Conservation (phyloP, 768 basidiomycete genomes). For the Rhodotorula diobovata region DNA sequence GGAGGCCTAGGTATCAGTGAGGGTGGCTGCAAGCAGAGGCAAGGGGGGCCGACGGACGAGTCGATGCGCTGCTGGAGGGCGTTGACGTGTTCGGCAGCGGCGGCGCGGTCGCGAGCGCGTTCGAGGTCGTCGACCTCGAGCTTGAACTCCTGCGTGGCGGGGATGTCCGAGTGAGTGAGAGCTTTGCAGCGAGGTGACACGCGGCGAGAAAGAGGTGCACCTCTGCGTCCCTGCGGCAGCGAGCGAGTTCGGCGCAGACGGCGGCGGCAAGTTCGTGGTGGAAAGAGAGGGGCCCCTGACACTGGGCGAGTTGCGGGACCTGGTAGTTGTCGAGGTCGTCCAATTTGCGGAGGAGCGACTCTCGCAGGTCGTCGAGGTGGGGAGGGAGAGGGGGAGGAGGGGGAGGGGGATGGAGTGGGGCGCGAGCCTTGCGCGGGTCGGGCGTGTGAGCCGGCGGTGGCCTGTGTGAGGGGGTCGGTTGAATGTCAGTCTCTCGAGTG, state of each 20-base stretch:
- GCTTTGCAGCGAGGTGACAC: neutral
- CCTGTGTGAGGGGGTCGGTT: neutral
- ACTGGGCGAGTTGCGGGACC: slow-evolving; percentile 66
- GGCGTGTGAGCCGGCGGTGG: slow-evolving; percentile 34
- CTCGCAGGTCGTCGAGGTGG: slow-evolving; percentile 1
- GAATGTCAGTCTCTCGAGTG: too few species aligned
- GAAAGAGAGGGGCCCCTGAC: slow-evolving; percentile 62
- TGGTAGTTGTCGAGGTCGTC: slow-evolving; percentile 65
- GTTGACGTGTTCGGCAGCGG: slow-evolving; percentile 54
- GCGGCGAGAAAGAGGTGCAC: slow-evolving; percentile 47
- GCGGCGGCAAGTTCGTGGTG: slow-evolving; percentile 74
- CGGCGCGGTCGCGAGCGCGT: slow-evolving; percentile 55
- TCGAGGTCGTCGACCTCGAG: slow-evolving; percentile 66
- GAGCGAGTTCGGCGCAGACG: slow-evolving; percentile 68
- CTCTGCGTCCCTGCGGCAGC: slow-evolving; percentile 64
- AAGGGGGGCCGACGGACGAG: slow-evolving; percentile 54
- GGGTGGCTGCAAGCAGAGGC: neutral
- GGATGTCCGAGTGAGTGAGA: slow-evolving; percentile 8
- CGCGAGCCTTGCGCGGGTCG: neutral
- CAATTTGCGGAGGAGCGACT: slow-evolving; percentile 54
- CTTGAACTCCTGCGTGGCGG: slow-evolving; percentile 58
- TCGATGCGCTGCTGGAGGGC: slow-evolving; percentile 54
- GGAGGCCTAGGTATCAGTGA: neutral
- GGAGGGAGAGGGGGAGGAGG: slow-evolving; percentile 15
- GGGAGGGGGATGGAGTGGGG: slow-evolving; percentile 3